Evolutionary conservation across 768 basidiomycete genomes (phyloP).

Genomic region (Cubamyces sp.): DNA sequence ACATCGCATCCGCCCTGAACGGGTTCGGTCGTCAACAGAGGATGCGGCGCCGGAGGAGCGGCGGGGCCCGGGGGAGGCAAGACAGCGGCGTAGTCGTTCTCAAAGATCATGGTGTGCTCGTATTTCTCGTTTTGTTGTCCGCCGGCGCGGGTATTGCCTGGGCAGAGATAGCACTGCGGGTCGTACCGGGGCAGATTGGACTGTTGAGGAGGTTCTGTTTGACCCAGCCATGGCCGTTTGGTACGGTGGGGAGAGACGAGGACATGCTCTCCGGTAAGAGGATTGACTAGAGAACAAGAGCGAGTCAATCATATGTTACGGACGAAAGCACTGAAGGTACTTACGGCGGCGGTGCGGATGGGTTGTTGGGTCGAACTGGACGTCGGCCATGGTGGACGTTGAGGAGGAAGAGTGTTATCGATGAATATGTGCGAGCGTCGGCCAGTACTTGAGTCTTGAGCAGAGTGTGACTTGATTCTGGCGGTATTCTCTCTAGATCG

Average conservation of each 20-base stretch:
- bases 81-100: constrained; percentile 85
- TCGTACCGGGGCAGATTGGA: constrained; percentile 65
- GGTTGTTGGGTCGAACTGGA: constrained; percentile 57
- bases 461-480: too few species aligned
- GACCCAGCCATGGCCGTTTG: constrained; percentile 91
- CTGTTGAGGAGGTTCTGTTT: constrained; percentile 68
- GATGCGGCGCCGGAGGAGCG: constrained; percentile 56
- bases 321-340: constrained; percentile 24
- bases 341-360: constrained; percentile 76
- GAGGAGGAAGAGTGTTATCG: constrained; percentile 15
- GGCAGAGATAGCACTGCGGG: constrained; percentile 83
- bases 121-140: constrained; percentile 72
- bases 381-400: constrained; percentile 30
- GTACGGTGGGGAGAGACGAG: constrained; percentile 90
- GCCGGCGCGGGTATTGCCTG: constrained; percentile 77
- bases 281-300: constrained; percentile 61
- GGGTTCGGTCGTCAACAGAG: constrained; percentile 64
- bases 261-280: constrained; percentile 73
- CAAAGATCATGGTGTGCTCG: constrained; percentile 67
- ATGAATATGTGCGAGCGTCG: constrained; percentile 4
- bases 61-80: constrained; percentile 63
- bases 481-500: too few species aligned
- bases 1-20: constrained; percentile 88
- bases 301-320: background rate
- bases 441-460: too few species aligned